phyloP scores from a whole-genome alignment of 345 rosid genomes.

The Salix udensis region DNA sequence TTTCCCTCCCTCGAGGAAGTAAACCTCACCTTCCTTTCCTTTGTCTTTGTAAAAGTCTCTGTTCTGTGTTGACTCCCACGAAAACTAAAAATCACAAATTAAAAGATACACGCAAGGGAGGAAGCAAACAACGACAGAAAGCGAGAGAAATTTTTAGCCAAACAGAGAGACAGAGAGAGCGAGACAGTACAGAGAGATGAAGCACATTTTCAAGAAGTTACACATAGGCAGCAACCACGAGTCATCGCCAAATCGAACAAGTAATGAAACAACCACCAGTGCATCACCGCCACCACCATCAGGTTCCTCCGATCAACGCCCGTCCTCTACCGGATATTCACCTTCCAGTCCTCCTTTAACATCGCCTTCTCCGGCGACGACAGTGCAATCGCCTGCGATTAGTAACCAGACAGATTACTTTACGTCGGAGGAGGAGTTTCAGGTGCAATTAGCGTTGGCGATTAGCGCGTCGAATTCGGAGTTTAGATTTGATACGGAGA shows the following conservation, averaged over 20 bases:
- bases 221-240: conserved; percentile 75
- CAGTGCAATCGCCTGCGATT: not conserved
- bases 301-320: conserved; percentile 48
- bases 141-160: not conserved
- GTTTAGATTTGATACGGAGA: conserved; percentile 58
- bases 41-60: not conserved
- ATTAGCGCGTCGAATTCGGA: conserved; percentile 90
- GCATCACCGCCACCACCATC: conserved; percentile 19
- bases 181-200: conserved; percentile 43
- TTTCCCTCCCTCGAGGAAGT: conserved; percentile 23
- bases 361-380: conserved; percentile 32
- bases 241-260: conserved; percentile 63
- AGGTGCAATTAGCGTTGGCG: conserved; percentile 92
- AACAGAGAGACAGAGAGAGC: not conserved
- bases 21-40: not conserved
- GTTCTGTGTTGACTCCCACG: not conserved
- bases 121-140: not conserved
- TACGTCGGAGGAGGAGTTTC: conserved; percentile 89
- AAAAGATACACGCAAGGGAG: not conserved
- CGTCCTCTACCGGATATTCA: conserved; percentile 29
- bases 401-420: conserved; percentile 51
- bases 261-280: not conserved
- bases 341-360: conserved; percentile 42
- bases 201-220: conserved; percentile 89
- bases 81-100: not conserved